Base-by-base conservation (phyloP, 108 stramenopile genomes). In the Cyclostephanos invisitatus region DNA sequence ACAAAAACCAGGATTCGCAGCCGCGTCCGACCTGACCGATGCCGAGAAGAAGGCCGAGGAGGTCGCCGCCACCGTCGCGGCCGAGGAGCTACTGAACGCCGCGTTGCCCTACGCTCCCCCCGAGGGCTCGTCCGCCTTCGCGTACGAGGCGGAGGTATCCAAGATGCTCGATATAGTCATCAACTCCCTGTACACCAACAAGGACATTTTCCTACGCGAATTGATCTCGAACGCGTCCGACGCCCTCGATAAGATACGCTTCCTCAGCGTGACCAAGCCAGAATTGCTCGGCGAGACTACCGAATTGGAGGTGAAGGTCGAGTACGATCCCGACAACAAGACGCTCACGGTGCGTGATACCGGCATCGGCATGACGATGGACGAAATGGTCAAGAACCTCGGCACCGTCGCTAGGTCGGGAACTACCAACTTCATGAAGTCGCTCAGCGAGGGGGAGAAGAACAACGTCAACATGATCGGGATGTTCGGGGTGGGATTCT, bases 401-500 rank as follows among this genome's bases (percentile, higher is more conserved):
- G 99, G 99, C 25, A 99, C 99, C 17, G 98, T 99, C 22, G 99
- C 99, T n/a, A 91, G 97, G 61, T 93, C 91, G 49, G 99, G 99
- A 62, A 99, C 99, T 10, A 98, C 98, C 46, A 98, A 98, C 72
- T 99, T 99, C 70, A 78, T 99, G 68, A 97, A 99, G 78, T 90
- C 96, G 7, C 73, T 99, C 38, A 84, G 88, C 25, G 96, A 93
- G 28, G 78, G 88, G 29, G 85, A 79, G 3, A 66, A 86, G 17
- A 84, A 78, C 38, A 96, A 97, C 64, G 78, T 98, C 55, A 72
- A 70, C 49, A 86, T 97, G 75, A 99, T 99, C 74, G 99, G 99
- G 40, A 97, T 98, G 89, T 99, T 99, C 68, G 99, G 99, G 59
- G 99, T 99, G 17, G 99, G 99, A 9, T 99, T 99, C 81, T 99